Conservation (phyloP, 1,284 basidiomycete species). For the Agroathelia rolfsii region DNA sequence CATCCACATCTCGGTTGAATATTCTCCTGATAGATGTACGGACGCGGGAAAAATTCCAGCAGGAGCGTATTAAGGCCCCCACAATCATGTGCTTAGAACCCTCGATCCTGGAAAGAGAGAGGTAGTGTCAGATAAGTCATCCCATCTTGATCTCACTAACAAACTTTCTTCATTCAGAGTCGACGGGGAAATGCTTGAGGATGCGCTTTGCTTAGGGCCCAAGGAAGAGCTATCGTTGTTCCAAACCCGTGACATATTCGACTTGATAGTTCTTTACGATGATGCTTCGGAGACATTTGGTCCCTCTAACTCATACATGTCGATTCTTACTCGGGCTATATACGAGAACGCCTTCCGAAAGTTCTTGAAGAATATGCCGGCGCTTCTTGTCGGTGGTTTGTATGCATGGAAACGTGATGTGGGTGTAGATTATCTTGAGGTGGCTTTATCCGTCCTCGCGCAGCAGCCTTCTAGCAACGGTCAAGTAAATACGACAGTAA, state of each 20-base stretch:
- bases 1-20: slow-evolving; percentile 40
- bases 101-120: slow-evolving; percentile 55
- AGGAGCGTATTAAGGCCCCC: slow-evolving; percentile 60
- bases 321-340: slow-evolving; percentile 56
- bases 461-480: not conserved
- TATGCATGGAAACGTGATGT: slow-evolving; percentile 74
- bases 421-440: slow-evolving; percentile 35
- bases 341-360: slow-evolving; percentile 68
- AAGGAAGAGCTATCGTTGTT: slow-evolving; percentile 66
- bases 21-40: slow-evolving; percentile 82
- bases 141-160: slow-evolving; percentile 11
- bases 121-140: slow-evolving; percentile 28
- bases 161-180: slow-evolving; percentile 36
- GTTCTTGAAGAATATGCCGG: slow-evolving; percentile 68
- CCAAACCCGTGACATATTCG: slow-evolving; percentile 75
- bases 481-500: no score
- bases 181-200: slow-evolving; percentile 60
- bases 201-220: slow-evolving; percentile 67
- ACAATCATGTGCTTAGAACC: slow-evolving; percentile 84
- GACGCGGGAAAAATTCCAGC: slow-evolving; percentile 65
- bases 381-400: slow-evolving; percentile 80
- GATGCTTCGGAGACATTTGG: slow-evolving; percentile 53
- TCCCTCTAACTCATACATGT: slow-evolving; percentile 39
- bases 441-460: not conserved
- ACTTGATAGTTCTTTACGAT: slow-evolving; percentile 88